Evolutionary conservation across 768 basidiomycete genomes (phyloP).

Genomic region (Boletus reticuloceps): DNA sequence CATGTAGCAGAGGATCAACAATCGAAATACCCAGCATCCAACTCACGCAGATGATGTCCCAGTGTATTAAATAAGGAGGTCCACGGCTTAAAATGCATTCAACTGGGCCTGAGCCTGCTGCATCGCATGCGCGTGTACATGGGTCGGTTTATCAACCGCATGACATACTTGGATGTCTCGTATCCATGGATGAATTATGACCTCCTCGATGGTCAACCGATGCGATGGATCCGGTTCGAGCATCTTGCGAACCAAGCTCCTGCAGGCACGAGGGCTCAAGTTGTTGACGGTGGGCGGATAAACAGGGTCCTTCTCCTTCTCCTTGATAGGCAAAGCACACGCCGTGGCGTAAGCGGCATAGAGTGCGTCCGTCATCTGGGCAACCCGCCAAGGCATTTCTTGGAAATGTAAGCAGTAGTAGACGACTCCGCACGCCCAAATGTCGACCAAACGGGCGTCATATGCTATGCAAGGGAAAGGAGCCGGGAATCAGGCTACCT

Average conservation of each 20-base stretch:
- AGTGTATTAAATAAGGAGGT: not conserved
- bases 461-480: constrained; percentile 60
- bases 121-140: constrained; percentile 69
- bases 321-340: constrained; percentile 33
- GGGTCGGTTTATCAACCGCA: constrained; percentile 56
- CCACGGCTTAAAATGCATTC: constrained; percentile 8
- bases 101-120: constrained; percentile 54
- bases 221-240: constrained; percentile 89
- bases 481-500: constrained; percentile 37
- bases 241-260: constrained; percentile 86
- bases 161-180: constrained; percentile 81
- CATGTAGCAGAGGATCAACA: constrained; percentile 2
- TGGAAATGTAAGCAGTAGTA: constrained; percentile 99
- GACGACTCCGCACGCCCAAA: constrained; percentile 96
- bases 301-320: constrained; percentile 30
- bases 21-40: not conserved
- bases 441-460: constrained; percentile 94
- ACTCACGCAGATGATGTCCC: not conserved
- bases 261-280: constrained; percentile 80
- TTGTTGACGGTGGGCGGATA: constrained; percentile 78
- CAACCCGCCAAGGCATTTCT: constrained; percentile 96
- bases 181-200: constrained; percentile 77
- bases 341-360: constrained; percentile 69
- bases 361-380: constrained; percentile 76
- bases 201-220: constrained; percentile 75